phyloP scores from a whole-genome alignment of 306 rosid genomes.

The Inga leiocalycina region DNA sequence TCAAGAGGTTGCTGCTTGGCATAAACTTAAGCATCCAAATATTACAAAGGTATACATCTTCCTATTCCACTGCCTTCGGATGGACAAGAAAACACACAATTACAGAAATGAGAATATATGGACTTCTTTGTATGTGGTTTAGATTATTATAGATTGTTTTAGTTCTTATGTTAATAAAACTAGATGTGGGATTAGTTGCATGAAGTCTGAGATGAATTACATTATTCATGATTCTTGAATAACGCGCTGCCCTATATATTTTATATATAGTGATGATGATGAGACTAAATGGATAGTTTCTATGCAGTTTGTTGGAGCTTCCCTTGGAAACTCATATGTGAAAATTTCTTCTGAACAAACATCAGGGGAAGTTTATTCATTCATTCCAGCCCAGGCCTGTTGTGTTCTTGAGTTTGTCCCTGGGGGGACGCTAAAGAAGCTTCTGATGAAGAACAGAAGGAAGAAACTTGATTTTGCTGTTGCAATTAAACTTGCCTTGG shows the following conservation, averaged over 20 bases:
- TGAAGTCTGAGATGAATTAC: not conserved
- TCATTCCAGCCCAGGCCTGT: conserved; percentile 68
- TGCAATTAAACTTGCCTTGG: conserved; percentile 85
- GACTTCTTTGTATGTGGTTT: not conserved
- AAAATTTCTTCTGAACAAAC: conserved; percentile 61
- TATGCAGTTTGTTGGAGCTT: conserved; percentile 85
- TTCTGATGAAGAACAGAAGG: conserved; percentile 59
- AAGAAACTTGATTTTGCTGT: conserved; percentile 66
- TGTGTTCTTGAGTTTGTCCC: conserved; percentile 83
- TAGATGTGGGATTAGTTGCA: not conserved
- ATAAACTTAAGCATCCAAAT: conserved; percentile 67
- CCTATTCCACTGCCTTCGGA: too few species aligned
- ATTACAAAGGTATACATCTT: conserved; percentile 53
- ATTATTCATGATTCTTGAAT: not conserved
- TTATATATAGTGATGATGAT: not conserved
- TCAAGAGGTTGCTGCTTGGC: conserved; percentile 71
- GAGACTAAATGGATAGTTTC: not conserved
- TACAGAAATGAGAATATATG: not conserved
- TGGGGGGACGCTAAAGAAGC: conserved; percentile 73
- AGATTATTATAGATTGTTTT: not conserved
- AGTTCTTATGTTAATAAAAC: too few species aligned
- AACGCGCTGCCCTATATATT: not conserved
- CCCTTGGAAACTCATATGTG: conserved; percentile 78
- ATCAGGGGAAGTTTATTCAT: conserved; percentile 37
- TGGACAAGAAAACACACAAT: not conserved